Evolutionary conservation across 1,139 yeast species (phyloP).

Genomic region (Pichia sp.): DNA sequence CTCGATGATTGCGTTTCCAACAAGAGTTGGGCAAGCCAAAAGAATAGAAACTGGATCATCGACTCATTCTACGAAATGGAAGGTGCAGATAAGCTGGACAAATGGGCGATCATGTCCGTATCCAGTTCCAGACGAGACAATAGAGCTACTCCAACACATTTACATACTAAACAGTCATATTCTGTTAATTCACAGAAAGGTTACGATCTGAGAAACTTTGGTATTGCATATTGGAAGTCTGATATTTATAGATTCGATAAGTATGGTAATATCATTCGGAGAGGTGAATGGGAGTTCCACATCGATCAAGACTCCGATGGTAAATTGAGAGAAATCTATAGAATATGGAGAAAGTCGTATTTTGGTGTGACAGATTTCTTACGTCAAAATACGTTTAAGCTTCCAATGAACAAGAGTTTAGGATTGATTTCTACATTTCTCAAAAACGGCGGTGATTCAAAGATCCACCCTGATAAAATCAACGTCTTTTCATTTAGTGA

Average conservation of each 20-base stretch:
- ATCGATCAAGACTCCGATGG: constrained; percentile 5
- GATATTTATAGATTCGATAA: not conserved
- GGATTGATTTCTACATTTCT: not conserved
- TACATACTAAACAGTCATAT: not conserved
- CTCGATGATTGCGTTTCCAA: not conserved
- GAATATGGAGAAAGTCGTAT: constrained; percentile 15
- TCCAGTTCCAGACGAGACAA: not conserved
- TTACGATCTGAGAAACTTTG: constrained; percentile 4
- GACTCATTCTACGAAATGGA: constrained; percentile 4
- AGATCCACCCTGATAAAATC: not conserved
- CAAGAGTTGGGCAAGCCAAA: constrained; percentile 11
- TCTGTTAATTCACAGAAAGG: not conserved
- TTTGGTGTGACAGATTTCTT: constrained; percentile 4
- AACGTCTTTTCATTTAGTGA: not conserved
- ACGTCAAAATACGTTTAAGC: not conserved
- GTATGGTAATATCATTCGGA: constrained; percentile 1
- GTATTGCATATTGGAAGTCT: constrained; percentile 6
- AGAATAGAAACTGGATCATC: constrained; percentile 6
- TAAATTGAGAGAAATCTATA: constrained; percentile 12
- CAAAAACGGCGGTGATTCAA: not conserved
- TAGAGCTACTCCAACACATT: not conserved
- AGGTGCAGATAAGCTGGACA: not conserved
- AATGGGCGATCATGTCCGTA: no score
- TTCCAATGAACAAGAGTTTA: not conserved
- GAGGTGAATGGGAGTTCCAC: constrained; percentile 18